These are phyloP conservation scores for Fusarium sp. DNA, from an alignment of 2,329 filamentous ascomycete species.

Conservation along the genomic window DNA sequence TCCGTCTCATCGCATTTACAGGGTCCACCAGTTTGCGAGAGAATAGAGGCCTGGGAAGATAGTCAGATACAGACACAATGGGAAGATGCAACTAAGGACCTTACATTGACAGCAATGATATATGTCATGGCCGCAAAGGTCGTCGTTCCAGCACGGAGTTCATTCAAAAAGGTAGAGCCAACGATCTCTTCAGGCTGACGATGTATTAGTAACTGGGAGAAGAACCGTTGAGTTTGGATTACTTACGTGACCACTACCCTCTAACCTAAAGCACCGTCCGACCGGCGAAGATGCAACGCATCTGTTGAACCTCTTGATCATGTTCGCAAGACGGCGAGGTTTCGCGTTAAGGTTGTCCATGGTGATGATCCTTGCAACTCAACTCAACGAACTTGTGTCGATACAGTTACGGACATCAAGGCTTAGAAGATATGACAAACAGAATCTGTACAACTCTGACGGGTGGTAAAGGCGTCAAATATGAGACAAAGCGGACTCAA, in stretches of 20 bases:
- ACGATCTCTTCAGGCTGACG: constrained; percentile 59
- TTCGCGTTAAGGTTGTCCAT: constrained; percentile 16
- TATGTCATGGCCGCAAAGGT: constrained; percentile 53
- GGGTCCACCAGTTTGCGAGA: constrained; percentile 31
- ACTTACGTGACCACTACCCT: constrained; percentile 31
- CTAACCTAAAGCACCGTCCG: constrained; percentile 32
- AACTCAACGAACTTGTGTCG: not conserved
- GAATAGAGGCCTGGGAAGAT: constrained; percentile 19
- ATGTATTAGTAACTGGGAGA: not conserved
- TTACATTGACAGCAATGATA: constrained; percentile 44
- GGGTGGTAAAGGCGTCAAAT: not conserved
- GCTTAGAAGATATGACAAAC: not conserved
- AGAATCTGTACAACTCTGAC: not conserved
- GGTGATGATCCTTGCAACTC: not conserved
- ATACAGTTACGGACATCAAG: too few species aligned
- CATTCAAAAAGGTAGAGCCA: constrained; percentile 68
- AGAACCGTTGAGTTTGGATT: not conserved
- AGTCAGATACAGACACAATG: not conserved
- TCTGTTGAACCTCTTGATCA: constrained; percentile 11
- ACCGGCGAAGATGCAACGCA: constrained; percentile 15
- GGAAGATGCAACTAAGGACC: not conserved
- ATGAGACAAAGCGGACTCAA: not conserved
- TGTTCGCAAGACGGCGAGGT: not conserved
- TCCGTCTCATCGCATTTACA: constrained; percentile 31
- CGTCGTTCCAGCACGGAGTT: constrained; percentile 71